Base-by-base conservation (phyloP, 2,329 filamentous ascomycete genomes). In the Neofusicoccum sp. region DNA sequence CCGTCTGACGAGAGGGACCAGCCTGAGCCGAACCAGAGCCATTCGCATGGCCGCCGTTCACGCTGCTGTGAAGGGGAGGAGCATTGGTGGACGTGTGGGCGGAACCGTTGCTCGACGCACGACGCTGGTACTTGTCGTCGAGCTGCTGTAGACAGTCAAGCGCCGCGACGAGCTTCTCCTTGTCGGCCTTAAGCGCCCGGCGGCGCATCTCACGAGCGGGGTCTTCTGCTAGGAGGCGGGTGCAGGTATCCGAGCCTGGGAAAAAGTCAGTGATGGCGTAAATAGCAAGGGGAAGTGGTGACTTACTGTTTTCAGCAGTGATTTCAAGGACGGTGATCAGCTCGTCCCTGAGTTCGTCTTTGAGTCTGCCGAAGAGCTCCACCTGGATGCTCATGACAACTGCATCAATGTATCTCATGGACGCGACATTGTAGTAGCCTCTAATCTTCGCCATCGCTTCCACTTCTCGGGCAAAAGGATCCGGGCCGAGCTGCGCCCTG, bases 341-440 rank as follows among this genome's bases (percentile, higher is more conserved):
- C 40, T 74, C 68, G 2, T 69, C 65, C 3, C 38, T 33, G 4
- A 60, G 48, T 4, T 11, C 40, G 7, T 33, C 30, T 40, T 48
- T 48, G 7, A 60, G 24, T 30, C 36, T 60, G 4, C 54, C 58
- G 3, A 60, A 45, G 34, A 78, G 65, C 43, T 77, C 72, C 0
- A 63, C 69, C n/a, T 75, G 67, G 1, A 79, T 67, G 1, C 75
- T 66, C 65, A 75, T 73, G 28, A 68, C 74, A 4, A 82, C 67
- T 0, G 69, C 69, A 30, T 92, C 88, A 0, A 85, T 79, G 66
- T 91, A 89, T 1, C 88, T 82, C 34, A 80, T 75, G 0, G 85
- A 82, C 0, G 89, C 88, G 4, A 88, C 82, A 48, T 84, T 79
- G 68, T 92, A 92, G 70, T 91, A 92, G 0, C 83, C 87, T 0